Base-by-base conservation (phyloP, 2,329 filamentous ascomycete species). In the Aspergillus bombycis region DNA sequence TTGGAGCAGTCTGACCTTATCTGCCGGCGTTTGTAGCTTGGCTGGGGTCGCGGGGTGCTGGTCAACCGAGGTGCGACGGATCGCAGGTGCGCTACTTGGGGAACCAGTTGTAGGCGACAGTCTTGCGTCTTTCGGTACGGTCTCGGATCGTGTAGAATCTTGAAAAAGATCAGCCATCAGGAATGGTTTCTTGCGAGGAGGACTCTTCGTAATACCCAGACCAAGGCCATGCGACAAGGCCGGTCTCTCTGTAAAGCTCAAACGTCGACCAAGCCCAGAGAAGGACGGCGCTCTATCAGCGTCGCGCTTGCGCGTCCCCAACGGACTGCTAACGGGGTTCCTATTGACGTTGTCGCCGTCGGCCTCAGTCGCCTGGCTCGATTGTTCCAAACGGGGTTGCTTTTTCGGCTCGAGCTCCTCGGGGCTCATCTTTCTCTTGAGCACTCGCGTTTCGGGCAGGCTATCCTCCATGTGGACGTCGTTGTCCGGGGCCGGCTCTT, bases 151-250 rank as follows among this genome's bases (percentile, higher is more conserved):
- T 19, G 52, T 50, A 5, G 67, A 65, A 32, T 64, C 63, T 50
- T 67, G 60, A 10, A 61, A 63, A 10, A 62, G 26, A 58, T 63
- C 52, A 21, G 60, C 11, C 23, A 60, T 34, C 5, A 55, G 16
- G 34, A 23, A 36, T 4, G 56, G 53, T 26, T 64, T 57, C 28
- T 70, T 72, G 52, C 65, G 65, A n/a, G 68, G 62, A 28, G 72
- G 71, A 46, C 70, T 75, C 54, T 54, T 65, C 12, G 74, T 74
- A 19, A 76, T 74, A 5, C 72, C 74, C 28, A 75, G 58, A 3
- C 71, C 74, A 21, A 74, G 60, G 28, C 70, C 71, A 23, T 56
- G 56, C 19, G 60, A 68, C 5, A 59, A 45, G 45, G 67, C 65
- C 21, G 61, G 48, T 38, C 58, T 53, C 36, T 67, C 62, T 7